Base-by-base conservation (phyloP, 805 yeast genomes). In the Monosporozyma aerobia region DNA sequence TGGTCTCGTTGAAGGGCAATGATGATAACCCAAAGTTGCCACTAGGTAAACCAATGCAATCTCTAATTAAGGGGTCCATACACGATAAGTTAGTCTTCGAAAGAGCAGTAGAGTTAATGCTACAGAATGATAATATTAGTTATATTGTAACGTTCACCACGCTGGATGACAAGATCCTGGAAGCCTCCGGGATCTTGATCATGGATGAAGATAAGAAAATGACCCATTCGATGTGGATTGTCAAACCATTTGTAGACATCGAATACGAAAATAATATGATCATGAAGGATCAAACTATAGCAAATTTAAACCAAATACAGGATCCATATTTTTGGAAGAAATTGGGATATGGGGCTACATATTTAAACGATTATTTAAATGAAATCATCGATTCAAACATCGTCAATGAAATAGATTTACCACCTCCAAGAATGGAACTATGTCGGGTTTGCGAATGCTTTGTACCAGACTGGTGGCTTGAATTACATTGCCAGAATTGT, bases 381-480 rank as follows among this genome's bases (percentile, higher is more conserved):
- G 79, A 85, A 27, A 29, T 45, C 3, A 16, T 22, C 32, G 87
- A 83, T 37, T 66, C 77, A 43, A 87, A 83, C 8, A 73, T 83
- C 14, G 74, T 81, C 2, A 85, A 85, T 58, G 85, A 82, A 60
- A 74, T 70, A 10, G 73, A 75, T 54, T 75, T 88, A 0, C 95
- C 96, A 0, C 77, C 81, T n/a, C 97, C 96, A 1, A 83, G 83
- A 25, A 77, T 82, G 53, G 89, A 87, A 39, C 71, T 94, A 33
- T 94, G 99, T 67, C 77, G 97, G 48, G 90, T 94, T 29, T 94
- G 99, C 69, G 99, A 94, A 63, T 81, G 82, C 32, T 78, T 78
- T 48, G 82, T 90, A n/a, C 97, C 96, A 3, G 86, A 90, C 3
- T 94, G 99, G 99, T 94, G 95, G 85, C 74, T 94, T 41, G 99